phyloP scores from a whole-genome alignment of 176 grass and related monocot genomes.

The Typha latifolia region DNA sequence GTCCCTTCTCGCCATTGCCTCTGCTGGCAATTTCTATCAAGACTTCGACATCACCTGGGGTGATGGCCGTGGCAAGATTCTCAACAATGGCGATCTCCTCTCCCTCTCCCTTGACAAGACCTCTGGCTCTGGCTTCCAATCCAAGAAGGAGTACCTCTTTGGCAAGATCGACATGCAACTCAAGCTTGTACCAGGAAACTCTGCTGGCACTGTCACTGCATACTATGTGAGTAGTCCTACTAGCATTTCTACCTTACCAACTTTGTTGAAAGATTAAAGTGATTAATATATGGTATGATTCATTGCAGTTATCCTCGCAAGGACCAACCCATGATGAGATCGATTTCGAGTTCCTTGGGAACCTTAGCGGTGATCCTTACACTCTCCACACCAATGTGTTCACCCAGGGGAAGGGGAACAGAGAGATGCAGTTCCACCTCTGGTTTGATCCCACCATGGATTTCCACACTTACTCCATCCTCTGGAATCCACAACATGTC shows the following conservation, averaged over 20 bases:
- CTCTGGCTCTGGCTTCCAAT: constrained; percentile 62
- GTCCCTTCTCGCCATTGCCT: not conserved
- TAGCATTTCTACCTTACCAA: too few species aligned
- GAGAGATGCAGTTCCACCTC: constrained; percentile 73
- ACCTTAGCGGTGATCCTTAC: constrained; percentile 52
- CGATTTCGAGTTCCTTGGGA: constrained; percentile 88
- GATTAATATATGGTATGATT: too few species aligned
- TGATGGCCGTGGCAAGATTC: constrained; percentile 23
- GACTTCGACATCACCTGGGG: constrained; percentile 40
- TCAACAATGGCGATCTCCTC: constrained; percentile 22
- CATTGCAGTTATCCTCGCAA: constrained; percentile 50
- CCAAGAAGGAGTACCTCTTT: constrained; percentile 52
- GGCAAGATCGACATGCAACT: constrained; percentile 58
- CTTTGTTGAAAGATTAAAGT: too few species aligned
- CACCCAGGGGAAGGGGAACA: constrained; percentile 38
- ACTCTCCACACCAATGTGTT: constrained; percentile 77
- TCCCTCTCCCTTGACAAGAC: constrained; percentile 29
- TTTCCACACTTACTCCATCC: constrained; percentile 82
- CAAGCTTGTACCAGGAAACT: constrained; percentile 66
- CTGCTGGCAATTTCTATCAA: constrained; percentile 17
- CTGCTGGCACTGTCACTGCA: constrained; percentile 80
- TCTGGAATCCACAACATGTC: constrained; percentile 58
- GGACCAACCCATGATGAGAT: constrained; percentile 63
- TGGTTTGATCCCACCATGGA: constrained; percentile 76
- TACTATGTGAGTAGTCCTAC: constrained; percentile 40